Evolutionary conservation across 1,139 yeast species (phyloP), one percentile per base, ranked within the genome.

Genomic region (Yamadazyma membranifaciens): DNA sequence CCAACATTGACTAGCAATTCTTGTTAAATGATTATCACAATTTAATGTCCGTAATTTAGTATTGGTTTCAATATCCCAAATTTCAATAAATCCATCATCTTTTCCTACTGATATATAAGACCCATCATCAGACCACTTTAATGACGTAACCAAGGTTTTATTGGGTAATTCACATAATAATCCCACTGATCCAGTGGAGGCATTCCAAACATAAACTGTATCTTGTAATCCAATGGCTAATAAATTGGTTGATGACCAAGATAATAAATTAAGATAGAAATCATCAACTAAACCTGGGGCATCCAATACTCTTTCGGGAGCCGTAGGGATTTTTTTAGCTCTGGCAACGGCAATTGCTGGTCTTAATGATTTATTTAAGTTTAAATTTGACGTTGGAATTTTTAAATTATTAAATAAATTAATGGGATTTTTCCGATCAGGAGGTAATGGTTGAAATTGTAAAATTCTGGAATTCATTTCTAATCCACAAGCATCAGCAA

Each of bases 251-350:
- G 71, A 69, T 3, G 97, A 89, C 98, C 98, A 92, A 46, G 92
- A 82, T 44, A 92, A 65, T 40, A 92, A 68, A 59, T 89, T 91
- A 42, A 91, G 73, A 60, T 92, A 92, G 61, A 89, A 94, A 64
- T 92, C 98, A 60, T 92, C 97, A 29, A 85, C 78, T 43, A 91
- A 74, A 0, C 96, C 97, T 0, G 98, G 99, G 0, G 98, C 98
- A 65, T 92, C 99, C 36, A 92, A 72, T 1, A 92, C 96, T 50
- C 96, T 76, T 52, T 88, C 96, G 1, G 98, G 98, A 12, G 89
- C 88, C 0, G 88, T 80, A 11, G 95, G 89, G 34, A 92, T 78
- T 52, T 83, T 85, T 50, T 95, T 72, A 36, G 78, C 72, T 45
- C 81, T 67, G 1, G 83, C 82, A 40, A 69, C 65, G 3, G 78